Evolutionary conservation across 208 protist genomes (phyloP).

Genomic region (Trypanosoma platydactyli): DNA sequence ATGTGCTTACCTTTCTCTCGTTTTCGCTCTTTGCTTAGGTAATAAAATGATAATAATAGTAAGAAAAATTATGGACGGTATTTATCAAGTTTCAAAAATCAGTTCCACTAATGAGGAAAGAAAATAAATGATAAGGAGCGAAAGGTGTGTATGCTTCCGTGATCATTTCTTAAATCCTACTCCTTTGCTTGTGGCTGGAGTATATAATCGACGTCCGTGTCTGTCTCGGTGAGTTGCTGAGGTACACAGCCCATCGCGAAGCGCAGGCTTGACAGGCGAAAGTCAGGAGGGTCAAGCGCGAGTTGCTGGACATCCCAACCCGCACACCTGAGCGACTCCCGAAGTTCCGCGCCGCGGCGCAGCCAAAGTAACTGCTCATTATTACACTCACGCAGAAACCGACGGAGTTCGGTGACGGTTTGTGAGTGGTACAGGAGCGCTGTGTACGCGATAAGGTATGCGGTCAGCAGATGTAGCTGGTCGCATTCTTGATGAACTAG

Average conservation of each 20-base stretch:
- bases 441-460: constrained; percentile 72
- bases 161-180: neutral
- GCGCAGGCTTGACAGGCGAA: constrained; percentile 53
- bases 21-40: too few relatives aligned
- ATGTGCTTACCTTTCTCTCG: neutral
- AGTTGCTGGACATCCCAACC: constrained; percentile 74
- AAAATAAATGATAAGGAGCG: too few relatives aligned
- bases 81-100: too few relatives aligned
- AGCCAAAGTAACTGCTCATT: constrained; percentile 49
- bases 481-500: constrained; percentile 72
- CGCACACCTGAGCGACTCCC: constrained; percentile 33
- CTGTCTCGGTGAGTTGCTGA: constrained; percentile 9
- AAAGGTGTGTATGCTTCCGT: too few relatives aligned
- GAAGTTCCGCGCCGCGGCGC: constrained; percentile 31
- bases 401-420: constrained; percentile 39
- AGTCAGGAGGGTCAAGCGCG: constrained; percentile 67
- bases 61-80: too few relatives aligned
- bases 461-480: constrained; percentile 56
- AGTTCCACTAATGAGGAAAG: too few relatives aligned
- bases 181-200: neutral
- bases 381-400: constrained; percentile 59
- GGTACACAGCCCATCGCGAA: constrained; percentile 33
- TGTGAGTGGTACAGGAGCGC: constrained; percentile 52
- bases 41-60: too few relatives aligned
- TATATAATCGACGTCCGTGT: neutral